A percentile compares a stretch with the other conserved stretches of the same genome.
Evolutionary conservation across 331 rosid species (phyloP).

Genomic region (Malus hybrid): DNA sequence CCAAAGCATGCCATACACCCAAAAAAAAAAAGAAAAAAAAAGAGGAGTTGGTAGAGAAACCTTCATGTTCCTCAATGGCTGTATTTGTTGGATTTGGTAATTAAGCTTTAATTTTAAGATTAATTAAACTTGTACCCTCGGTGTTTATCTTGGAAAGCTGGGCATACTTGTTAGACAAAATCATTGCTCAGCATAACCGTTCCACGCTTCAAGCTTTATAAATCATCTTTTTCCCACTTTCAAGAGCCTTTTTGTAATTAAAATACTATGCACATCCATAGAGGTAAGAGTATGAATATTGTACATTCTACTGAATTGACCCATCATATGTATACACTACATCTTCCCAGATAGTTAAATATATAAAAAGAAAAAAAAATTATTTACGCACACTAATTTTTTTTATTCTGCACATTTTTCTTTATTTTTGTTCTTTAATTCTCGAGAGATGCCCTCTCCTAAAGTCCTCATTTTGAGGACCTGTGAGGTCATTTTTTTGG

Average conservation of each 20-base stretch:
- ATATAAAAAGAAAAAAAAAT: too few species aligned
- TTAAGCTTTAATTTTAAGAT: background rate
- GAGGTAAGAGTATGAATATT: background rate
- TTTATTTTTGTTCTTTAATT: too few species aligned
- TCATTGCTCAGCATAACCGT: conserved; percentile 54
- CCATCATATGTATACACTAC: background rate
- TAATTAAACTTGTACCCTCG: background rate
- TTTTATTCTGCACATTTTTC: too few species aligned
- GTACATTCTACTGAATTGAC: background rate
- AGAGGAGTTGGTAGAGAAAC: background rate
- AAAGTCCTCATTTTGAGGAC: too few species aligned
- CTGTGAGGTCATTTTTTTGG: too few species aligned
- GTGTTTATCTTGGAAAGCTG: conserved; percentile 35
- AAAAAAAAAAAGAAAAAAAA: background rate
- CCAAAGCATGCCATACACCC: conserved; percentile 36
- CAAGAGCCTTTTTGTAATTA: conserved; percentile 25
- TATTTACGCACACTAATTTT: too few species aligned
- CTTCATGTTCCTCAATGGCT: conserved; percentile 17
- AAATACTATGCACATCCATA: conserved; percentile 10
- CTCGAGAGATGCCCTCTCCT: too few species aligned
- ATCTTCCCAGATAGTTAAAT: too few species aligned
- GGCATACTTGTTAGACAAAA: conserved; percentile 45
- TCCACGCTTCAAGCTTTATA: conserved; percentile 44
- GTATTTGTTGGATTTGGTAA: conserved; percentile 8
- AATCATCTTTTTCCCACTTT: conserved; percentile 25